Percentiles rank a stretch among this genome's conserved stretches.
Evolutionary conservation across 768 basidiomycete genomes (phyloP).

Genomic region (Pleurotus citrinopileatus): DNA sequence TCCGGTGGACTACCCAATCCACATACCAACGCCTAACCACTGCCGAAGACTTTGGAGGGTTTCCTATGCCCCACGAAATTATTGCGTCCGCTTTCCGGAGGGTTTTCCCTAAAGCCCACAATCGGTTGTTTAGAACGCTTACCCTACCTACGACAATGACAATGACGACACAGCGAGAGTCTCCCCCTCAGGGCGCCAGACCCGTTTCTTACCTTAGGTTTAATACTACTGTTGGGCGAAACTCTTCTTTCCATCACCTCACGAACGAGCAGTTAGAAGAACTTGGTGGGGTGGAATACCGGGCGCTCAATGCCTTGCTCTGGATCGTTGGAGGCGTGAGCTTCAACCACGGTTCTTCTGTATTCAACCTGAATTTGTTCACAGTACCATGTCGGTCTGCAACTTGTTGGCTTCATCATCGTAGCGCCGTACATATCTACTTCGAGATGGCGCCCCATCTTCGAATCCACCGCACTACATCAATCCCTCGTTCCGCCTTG

Average conservation of each 20-base stretch:
- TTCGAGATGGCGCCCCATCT: constrained; percentile 54
- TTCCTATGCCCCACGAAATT: constrained; percentile 66
- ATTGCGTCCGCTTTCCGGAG: constrained; percentile 44
- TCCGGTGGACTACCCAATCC: neutral
- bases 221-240: constrained; percentile 76
- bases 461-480: constrained; percentile 57
- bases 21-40: neutral
- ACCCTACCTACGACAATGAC: constrained; percentile 75
- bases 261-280: constrained; percentile 86
- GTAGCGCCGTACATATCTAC: constrained; percentile 79
- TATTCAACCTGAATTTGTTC: constrained; percentile 6
- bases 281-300: constrained; percentile 92
- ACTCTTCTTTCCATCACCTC: constrained; percentile 66
- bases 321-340: constrained; percentile 79
- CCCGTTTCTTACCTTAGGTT: constrained; percentile 82
- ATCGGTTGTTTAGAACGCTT: constrained; percentile 59
- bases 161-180: constrained; percentile 40
- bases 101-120: constrained; percentile 61
- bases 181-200: constrained; percentile 36
- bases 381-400: constrained; percentile 77
- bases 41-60: constrained; percentile 57
- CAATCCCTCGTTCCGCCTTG: constrained; percentile 59
- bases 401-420: constrained; percentile 69
- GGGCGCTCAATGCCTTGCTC: constrained; percentile 60
- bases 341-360: constrained; percentile 5